Evolutionary conservation across 169 alveolate species (phyloP).

Genomic region (Plasmodium adleri): DNA sequence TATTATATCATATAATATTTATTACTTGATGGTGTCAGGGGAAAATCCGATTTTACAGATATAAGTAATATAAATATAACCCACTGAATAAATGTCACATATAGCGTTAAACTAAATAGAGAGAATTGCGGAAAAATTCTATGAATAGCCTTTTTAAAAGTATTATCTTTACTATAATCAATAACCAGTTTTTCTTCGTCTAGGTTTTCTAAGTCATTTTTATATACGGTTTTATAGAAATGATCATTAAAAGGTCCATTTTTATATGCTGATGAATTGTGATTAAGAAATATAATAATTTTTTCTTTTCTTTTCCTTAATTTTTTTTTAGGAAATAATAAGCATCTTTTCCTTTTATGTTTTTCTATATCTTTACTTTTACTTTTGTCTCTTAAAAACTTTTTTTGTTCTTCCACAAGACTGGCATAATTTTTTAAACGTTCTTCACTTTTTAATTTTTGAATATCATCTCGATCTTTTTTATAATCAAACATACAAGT

Average conservation of each 20-base stretch:
- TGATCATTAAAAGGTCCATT: conserved; percentile 76
- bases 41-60: conserved; percentile 59
- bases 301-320: conserved; percentile 68
- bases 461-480: not conserved
- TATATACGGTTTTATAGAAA: conserved; percentile 70
- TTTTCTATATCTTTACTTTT: conserved; percentile 15
- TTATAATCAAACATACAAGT: conserved; percentile 13
- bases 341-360: conserved; percentile 16
- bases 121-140: conserved; percentile 77
- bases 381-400: conserved; percentile 17
- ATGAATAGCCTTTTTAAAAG: conserved; percentile 48
- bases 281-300: conserved; percentile 75
- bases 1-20: too few species aligned
- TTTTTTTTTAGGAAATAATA: conserved; percentile 29
- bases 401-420: conserved; percentile 21
- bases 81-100: conserved; percentile 76
- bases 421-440: conserved; percentile 38
- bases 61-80: conserved; percentile 54
- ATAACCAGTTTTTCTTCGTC: conserved; percentile 70
- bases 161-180: conserved; percentile 45
- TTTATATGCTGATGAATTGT: conserved; percentile 37
- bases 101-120: conserved; percentile 54
- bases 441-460: conserved; percentile 8
- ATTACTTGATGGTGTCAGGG: conserved; percentile 74
- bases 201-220: conserved; percentile 60